Evolutionary conservation across 2,329 filamentous ascomycete genomes (phyloP).

Genomic region (Elsinoe arachidis): DNA sequence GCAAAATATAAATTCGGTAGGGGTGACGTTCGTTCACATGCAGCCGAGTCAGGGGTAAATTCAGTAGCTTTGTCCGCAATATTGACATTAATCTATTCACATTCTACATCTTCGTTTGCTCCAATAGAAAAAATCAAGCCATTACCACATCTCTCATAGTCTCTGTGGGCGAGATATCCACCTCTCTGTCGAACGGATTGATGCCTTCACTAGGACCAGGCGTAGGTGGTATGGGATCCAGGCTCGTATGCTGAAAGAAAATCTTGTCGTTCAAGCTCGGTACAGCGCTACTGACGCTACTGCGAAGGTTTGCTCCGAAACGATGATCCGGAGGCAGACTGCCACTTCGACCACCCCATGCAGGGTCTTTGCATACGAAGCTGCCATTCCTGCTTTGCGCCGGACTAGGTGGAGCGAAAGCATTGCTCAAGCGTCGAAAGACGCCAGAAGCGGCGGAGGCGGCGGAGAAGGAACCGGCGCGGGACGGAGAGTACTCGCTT

Average conservation of each 20-base stretch:
- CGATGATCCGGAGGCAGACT: constrained; percentile 22
- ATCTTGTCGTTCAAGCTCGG: constrained; percentile 27
- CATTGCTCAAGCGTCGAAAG: not conserved
- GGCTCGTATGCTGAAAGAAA: constrained; percentile 24
- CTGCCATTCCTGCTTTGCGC: not conserved
- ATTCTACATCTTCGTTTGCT: not conserved
- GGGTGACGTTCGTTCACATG: constrained; percentile 6
- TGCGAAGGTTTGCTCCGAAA: constrained; percentile 29
- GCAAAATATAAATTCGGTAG: not conserved
- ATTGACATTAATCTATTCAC: not conserved
- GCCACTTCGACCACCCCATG: not conserved
- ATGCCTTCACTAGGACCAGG: constrained; percentile 27
- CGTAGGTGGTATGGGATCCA: constrained; percentile 35
- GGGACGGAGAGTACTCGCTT: constrained; percentile 14
- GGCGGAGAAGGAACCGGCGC: constrained; percentile 18
- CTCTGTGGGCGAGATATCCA: constrained; percentile 21
- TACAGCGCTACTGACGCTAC: constrained; percentile 29
- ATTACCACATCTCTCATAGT: constrained; percentile 13
- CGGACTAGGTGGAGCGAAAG: not conserved
- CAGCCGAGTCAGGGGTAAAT: not conserved
- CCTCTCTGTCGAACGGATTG: constrained; percentile 31
- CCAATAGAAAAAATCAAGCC: not conserved
- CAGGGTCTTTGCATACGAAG: not conserved
- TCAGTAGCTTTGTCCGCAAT: constrained; percentile 8
- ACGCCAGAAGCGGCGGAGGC: not conserved